Base-by-base conservation (phyloP, 352 stramenopile genomes). In the Phytophthora gonapodyides region DNA sequence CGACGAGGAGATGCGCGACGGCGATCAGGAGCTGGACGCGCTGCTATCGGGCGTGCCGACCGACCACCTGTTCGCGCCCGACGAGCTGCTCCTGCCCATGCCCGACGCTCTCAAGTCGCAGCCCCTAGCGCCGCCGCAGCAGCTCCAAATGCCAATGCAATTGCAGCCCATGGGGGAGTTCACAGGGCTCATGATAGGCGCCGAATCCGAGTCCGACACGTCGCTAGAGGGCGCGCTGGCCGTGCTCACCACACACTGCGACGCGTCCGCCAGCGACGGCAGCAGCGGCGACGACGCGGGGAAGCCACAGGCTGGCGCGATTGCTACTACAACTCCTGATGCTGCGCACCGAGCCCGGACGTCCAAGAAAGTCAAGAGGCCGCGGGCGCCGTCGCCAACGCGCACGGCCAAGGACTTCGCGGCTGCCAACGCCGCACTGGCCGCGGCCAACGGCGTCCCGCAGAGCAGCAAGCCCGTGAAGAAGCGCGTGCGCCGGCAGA, bases 401-500 rank as follows among this genome's bases (percentile, higher is more conserved):
- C 48, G 56, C 24, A 52, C 51, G 5, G 56, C 58, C 15, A 57
- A 61, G 31, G 58, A 69, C 27, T 69, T 69, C 36, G 61, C 61
- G 15, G 40, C 64, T 4, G 60, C 21, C 8, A 52, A 59, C n/a
- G 40, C 40, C 0, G 43, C 40, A 5, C 55, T 52, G 47, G 60
- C 55, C 2, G 56, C 16, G 35, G 36, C 43, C 10, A 61, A 63
- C 3, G 49, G 58, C 17, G 24, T 36, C 8, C 6, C 24, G 7
- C 33, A 64, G 16, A 45, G 60, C 10, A 65, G 47, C 41, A 75
- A 62, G 16, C 66, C 70, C 5, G 67, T 43, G 3, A 78, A 75
- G 61, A 78, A 78, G 40, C 54, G 70, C 3, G 63, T 78, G n/a
- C 70, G 70, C n/a, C 57, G 73, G 46, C 73, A 81, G 53, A 60